Base-by-base conservation (phyloP, 345 rosid species). In the Clausena lansium region DNA sequence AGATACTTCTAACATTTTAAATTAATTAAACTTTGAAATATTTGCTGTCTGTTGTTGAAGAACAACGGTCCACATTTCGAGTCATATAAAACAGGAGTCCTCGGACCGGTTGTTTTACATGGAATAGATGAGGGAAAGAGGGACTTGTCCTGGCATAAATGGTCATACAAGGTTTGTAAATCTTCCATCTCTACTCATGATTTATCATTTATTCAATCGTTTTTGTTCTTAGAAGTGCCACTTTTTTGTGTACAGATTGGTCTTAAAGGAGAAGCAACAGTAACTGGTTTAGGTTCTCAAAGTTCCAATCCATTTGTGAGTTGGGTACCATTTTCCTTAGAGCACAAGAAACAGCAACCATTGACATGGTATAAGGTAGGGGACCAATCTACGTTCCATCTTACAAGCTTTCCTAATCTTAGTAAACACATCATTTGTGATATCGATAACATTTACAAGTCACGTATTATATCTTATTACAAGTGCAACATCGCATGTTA, bases 311-410 rank as follows among this genome's bases (percentile, higher is more conserved):
- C 81, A 17, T 81, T 85, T 10, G 88, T 86, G 30, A 88, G 88
- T 38, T 95, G 99, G 98, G 77, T 41, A 62, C 81, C 71, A 66
- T 83, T 79, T 66, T 85, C 93, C 59, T 77, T 81, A 41, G 81
- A 84, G 71, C 69, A 75, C 14, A 77, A 65, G 78, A 83, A 78
- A 64, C 86, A 80, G 57, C 88, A 81, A 69, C 93, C 90, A 33
- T 78, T 95, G 78, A 91, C 89, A 13, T 95, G 98, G 99, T 88
- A 90, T 38, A 95, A 91, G 96, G 99, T 95, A 85, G 45, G 61
- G 22, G 5, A 39, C 54, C 57, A 32, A 62, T 22, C 0, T 7
- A 10, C 1, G 20, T 17, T 59, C 13, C 27, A 9, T 11, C 58
- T 45, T 7, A 32, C 4, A 73, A 27, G n/a, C 35, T 62, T 58